Evolutionary conservation across 768 basidiomycete species (phyloP), one percentile per base, ranked within the genome.

Genomic region (Pulveroboletus sp.): DNA sequence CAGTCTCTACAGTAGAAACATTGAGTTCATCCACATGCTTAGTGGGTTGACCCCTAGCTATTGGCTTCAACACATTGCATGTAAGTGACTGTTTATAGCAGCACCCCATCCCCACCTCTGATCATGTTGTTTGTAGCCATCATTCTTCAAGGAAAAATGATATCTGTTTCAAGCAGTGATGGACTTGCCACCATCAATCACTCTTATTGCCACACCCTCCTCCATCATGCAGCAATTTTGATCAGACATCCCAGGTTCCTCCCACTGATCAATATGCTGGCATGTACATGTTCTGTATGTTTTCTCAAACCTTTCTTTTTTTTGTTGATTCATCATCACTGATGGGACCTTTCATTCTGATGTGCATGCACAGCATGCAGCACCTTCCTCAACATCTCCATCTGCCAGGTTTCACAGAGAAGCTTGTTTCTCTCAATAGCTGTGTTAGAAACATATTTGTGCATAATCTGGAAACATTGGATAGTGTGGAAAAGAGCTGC

Each of bases 121-220:
- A 51, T 35, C 7, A 1, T 19, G n/a, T n/a, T n/a, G n/a, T n/a
- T 14, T 46, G 4, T 35, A 89, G 86, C 61, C 20, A 49, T 90
- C 5, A 83, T 78, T 1, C 78, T 89, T 4, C 76, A 84, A 53
- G 81, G 82, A 3, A 68, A 74, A 1, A 47, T 63, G 0, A 64
- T 87, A 13, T 43, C 63, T 0, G 60, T 86, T 12, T 50, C 77
- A 1, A 67, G 73, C 1, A 78, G 76, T 20, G 46, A 55, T 23
- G 45, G 68, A 0, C 63, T 84, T 11, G 77, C 86, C 16, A 93
- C 93, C 8, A 96, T 98, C 50, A 95, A 98, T 62, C 0, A 95
- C 93, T 3, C 78, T 98, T 49, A 88, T 99, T 50, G 94, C 89
- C 22, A 94, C 85, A 0, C 94, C 96, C 0, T 68, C 80, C 0